Evolutionary conservation across 148 eudicot genomes (phyloP), one percentile per base, ranked within the genome.

Genomic region (Cornus suecica): DNA sequence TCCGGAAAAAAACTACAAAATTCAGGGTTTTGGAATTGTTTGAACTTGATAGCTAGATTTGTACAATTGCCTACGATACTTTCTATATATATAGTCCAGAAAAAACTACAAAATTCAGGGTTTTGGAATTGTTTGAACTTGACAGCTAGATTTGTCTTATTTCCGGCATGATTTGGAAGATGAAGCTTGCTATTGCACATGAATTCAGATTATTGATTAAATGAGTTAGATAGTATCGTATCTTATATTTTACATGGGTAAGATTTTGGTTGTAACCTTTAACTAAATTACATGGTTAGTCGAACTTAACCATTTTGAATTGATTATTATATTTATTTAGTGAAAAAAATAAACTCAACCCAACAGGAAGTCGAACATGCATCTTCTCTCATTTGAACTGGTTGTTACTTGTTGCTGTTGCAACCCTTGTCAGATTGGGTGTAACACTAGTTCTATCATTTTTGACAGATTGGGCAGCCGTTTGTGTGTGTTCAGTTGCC

Each of bases 381-480:
- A 32, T 32, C n/a, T n/a, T n/a, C n/a, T n/a, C n/a, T n/a, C n/a
- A n/a, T n/a, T n/a, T n/a, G n/a, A n/a, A n/a, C n/a, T 13, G 54
- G 54, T 16, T 13, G 54, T 48, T 48, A 16, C 62, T 58, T 18
- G 5, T 52, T 20, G 58, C 22, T 52, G 22, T 58, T 58, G 22
- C 62, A 56, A 18, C 18, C 62, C 18, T 56, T 56, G 1, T n/a
- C 23, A 58, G 54, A 48, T 48, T 11, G 54, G 20, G 54, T 58
- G 62, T 20, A 22, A 20, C 62, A 18, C 24, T 18, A 58, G 69
- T 24, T 61, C 25, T 22, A 68, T 24, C 65, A 58, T 79, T 58
- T n/a, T n/a, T 74, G 52, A 77, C 94, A 96, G 99, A 96, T 77
- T 87, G 91, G 91, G 84, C n/a, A 51, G 94, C 97, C 42, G 85